Evolutionary conservation across 306 rosid genomes (phyloP), one percentile per base, ranked within the genome.

Genomic region (Cicer cuneatum): DNA sequence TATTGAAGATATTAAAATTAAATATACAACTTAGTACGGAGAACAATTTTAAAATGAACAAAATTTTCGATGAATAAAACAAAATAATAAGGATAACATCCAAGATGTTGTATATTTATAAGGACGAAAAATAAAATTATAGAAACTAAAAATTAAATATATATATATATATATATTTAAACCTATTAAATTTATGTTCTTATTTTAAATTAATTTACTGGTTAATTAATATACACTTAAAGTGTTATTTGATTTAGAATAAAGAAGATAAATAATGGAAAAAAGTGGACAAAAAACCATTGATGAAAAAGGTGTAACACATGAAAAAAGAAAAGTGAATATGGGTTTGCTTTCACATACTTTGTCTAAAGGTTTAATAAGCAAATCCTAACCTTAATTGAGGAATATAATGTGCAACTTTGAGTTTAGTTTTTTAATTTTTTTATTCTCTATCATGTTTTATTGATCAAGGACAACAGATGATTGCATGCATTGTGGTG

Each of bases 321-420:
- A 24, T 3, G 46, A 37, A 38, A 1, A n/a, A 35, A 37, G 67
- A 61, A 61, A 59, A 37, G 67, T 38, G 46, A 38, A 61, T 12
- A 16, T 37, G 43, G 45, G n/a, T 63, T 40, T 63, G 69, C 49
- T 63, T 63, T 40, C 33, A 62, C 13, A 7, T 35, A 14, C 15
- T 13, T 15, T 5, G 15, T 37, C 48, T 8, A 51, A 51, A 69
- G 63, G 0, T 51, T 47, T 69, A 38, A 51, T 2, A 24, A 24
- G 48, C 37, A 69, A 37, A 52, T 69, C 48, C 35, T 51, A 51
- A 40, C 62, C 37, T 69, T 69, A 15, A 69, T 69, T 33, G 21
- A 69, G 62, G 73, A 49, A 69, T 49, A 49, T 8, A 35, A 69
- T 49, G 61, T 21, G 5, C 2, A 33, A n/a, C 29, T 69, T 48